phyloP scores from a whole-genome alignment of 2,329 filamentous ascomycete genomes.

The Fusarium liriodendri region DNA sequence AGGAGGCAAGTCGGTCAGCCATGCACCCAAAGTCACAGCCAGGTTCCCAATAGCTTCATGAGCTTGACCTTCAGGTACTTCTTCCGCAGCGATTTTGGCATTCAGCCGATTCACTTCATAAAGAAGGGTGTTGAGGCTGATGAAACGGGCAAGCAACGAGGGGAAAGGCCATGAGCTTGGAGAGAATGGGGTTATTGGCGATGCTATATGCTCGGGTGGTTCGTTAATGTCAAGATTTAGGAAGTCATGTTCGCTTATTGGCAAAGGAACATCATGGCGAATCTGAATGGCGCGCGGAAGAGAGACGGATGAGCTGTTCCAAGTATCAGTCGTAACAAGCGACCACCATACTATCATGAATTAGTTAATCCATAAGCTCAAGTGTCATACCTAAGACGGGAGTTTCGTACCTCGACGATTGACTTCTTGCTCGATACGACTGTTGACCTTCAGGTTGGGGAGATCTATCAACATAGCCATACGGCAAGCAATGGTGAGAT shows the following conservation, averaged over 20 bases:
- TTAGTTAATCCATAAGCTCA: background rate
- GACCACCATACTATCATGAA: slow-evolving; percentile 4
- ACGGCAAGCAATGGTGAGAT: background rate
- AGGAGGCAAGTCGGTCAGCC: background rate
- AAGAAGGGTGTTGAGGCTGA: background rate
- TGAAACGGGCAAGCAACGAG: background rate
- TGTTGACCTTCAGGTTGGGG: background rate
- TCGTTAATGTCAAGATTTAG: background rate
- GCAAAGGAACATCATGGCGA: background rate
- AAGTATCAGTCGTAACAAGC: slow-evolving; percentile 15
- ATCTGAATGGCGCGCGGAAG: background rate
- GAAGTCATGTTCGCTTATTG: background rate
- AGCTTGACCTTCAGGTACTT: background rate
- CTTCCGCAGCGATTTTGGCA: background rate
- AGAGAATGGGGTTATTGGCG: background rate
- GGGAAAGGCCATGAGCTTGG: background rate
- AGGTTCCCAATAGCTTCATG: background rate
- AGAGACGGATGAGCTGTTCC: slow-evolving; percentile 9
- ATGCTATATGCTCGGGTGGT: background rate
- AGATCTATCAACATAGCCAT: slow-evolving; percentile 12
- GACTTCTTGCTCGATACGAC: background rate
- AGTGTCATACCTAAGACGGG: background rate
- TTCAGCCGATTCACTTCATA: background rate
- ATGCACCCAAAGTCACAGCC: background rate
- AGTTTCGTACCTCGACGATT: background rate